Percentiles rank a stretch among this genome's conserved stretches.
Conservation (phyloP, 83 land plant genomes). For the Picea mariana region DNA sequence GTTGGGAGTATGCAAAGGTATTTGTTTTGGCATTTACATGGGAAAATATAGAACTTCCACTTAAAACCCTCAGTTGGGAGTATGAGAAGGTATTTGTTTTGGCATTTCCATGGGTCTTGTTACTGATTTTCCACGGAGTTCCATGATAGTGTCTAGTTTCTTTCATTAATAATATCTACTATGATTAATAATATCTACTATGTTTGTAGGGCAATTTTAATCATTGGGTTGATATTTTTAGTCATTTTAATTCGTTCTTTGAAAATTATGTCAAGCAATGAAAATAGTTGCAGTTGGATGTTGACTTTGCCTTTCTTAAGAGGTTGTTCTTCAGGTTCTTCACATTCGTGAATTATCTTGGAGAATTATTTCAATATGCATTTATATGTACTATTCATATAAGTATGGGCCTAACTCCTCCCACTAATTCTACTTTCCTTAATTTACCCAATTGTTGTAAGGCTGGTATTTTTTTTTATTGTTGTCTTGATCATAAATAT, state of each 20-base stretch:
- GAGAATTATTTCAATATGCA: slow-evolving; percentile 88
- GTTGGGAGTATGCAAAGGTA: slow-evolving; percentile 96
- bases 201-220: slow-evolving; percentile 90
- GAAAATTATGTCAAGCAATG: slow-evolving; percentile 74
- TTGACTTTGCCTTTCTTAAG: slow-evolving; percentile 76
- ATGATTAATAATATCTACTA: no score
- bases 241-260: slow-evolving; percentile 88
- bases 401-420: slow-evolving; percentile 37
- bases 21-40: not conserved
- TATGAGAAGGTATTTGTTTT: no score
- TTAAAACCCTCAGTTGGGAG: no score
- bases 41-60: no score
- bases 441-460: not conserved
- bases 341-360: slow-evolving; percentile 81
- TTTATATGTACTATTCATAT: slow-evolving; percentile 76
- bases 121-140: not conserved
- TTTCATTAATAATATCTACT: not conserved
- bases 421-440: not conserved
- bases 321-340: slow-evolving; percentile 88
- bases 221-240: slow-evolving; percentile 93
- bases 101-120: not conserved
- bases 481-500: not conserved
- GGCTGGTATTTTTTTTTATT: not conserved
- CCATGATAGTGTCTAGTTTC: not conserved
- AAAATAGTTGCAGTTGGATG: slow-evolving; percentile 85